Base-by-base conservation (phyloP, 352 stramenopile species). In the Plasmopara muralis region DNA sequence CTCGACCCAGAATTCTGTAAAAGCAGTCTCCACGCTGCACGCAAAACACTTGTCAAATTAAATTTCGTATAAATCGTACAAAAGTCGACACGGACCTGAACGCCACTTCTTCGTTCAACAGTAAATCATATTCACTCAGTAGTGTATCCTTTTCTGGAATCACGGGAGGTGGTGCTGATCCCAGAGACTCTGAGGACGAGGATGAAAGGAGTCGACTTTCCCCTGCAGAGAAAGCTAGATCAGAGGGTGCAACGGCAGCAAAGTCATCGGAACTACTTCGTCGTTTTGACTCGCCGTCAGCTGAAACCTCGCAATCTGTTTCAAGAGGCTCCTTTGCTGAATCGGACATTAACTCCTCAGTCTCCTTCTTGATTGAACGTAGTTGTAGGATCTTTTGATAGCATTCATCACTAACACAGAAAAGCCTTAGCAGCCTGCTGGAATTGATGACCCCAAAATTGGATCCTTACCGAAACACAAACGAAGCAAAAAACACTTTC, bases 401-500 rank as follows among this genome's bases (percentile, higher is more conserved):
- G 35, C 83, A 92, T 68, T 93, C 83, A 49, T 93, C 83, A 42
- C 83, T 93, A 39, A 39, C 14, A 15, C 28, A 20, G 12, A 31
- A 28, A 40, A 15, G 13, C 10, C 31, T 35, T 35, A 35, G 31
- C 10, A 5, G 7, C 31, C 10, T 12, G 33, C 3, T 9, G 13
- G 4, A 53, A 55, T n/a, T 25, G 4, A 30, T 10, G n/a, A 20
- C 40, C 1, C 37, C 7, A 31, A 7, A 16, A 43, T 34, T 2
- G 9, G 35, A 12, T 18, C 4, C 57, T 50, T 69, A 91, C 83
- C 83, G 66, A 55, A 87, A 93, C 0, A 93, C 70, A 58, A 90
- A 92, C 9, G 83, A 93, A 29, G 83, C 69, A 56, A 93, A 87
- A 48, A 93, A 93, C 0, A 83, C 60, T 15, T 79, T 83, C 9